Base-by-base conservation (phyloP, 257 asterid species). In the Solanum chiquidenum region DNA sequence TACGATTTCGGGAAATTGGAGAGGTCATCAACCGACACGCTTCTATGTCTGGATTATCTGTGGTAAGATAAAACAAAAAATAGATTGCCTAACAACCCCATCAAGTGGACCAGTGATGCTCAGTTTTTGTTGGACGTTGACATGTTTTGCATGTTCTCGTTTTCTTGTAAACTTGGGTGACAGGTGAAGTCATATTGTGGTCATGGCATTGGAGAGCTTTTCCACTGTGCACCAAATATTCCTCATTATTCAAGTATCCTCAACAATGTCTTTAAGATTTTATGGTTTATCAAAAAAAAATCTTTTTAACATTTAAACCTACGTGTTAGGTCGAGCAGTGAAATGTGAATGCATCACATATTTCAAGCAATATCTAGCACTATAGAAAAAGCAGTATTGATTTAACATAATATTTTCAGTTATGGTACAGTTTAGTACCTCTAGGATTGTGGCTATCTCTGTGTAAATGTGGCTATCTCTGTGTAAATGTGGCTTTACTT, bases 171-270 rank as follows among this genome's bases (percentile, higher is more conserved):
- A 71, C 86, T 95, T 98, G 98, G 90, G 90, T 87, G 52, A 71
- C 84, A 97, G 99, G 99, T 90, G 89, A 97, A 89, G 90, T 94
- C 99, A 25, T 91, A 91, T 89, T 95, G 99, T 86, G 99, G 99
- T 88, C 99, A 97, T 92, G 99, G 99, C 77, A 95, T 97, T 88
- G 99, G 99, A 9, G 98, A 95, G 91, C 98, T 97, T 89, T 96
- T 95, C 91, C 99, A 97, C 87, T 97, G 98, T 86, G 99, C 98
- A n/a, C 99, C 99, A 83, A 94, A 96, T 86, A 96, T 97, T 91
- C 99, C 98, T 12, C 99, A 96, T 93, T 97, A 97, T 92, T 94
- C 99, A 34, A 92, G 99, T 97, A 97, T 95, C 99, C 99, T 95
- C 55, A 6, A 38, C 75, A 85, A 76, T 29, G 25, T 83, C 37